Conservation (phyloP, 2,329 filamentous ascomycete species). For the Aspergillus ustus region DNA sequence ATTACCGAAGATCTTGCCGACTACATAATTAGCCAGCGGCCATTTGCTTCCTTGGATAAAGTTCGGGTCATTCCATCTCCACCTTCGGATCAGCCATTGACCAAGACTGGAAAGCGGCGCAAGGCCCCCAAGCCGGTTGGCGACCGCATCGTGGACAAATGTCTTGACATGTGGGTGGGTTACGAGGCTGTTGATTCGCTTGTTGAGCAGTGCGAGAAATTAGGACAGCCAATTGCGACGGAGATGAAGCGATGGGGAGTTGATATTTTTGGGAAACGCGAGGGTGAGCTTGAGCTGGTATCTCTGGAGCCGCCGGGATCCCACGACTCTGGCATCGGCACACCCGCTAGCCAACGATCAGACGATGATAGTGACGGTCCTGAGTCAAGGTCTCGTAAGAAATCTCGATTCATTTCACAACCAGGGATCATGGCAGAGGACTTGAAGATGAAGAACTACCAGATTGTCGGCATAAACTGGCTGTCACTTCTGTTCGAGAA, state of each 20-base stretch:
- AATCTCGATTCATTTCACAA: slow-evolving; percentile 62
- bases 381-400: slow-evolving; percentile 36
- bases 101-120: slow-evolving; percentile 57
- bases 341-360: slow-evolving; percentile 55
- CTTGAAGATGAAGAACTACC: slow-evolving; percentile 86
- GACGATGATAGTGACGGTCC: slow-evolving; percentile 55
- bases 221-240: slow-evolving; percentile 69
- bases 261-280: slow-evolving; percentile 65
- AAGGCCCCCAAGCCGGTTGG: slow-evolving; percentile 62
- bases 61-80: slow-evolving; percentile 67
- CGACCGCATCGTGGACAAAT: slow-evolving; percentile 69
- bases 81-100: slow-evolving; percentile 40
- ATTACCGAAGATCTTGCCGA: slow-evolving; percentile 72
- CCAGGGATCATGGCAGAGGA: slow-evolving; percentile 77
- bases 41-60: slow-evolving; percentile 69
- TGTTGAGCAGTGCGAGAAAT: slow-evolving; percentile 73
- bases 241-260: slow-evolving; percentile 72
- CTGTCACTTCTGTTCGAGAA: slow-evolving; percentile 80
- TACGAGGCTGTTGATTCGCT: slow-evolving; percentile 84
- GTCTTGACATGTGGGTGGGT: slow-evolving; percentile 74
- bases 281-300: slow-evolving; percentile 65
- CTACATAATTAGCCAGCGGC: slow-evolving; percentile 72
- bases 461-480: slow-evolving; percentile 95
- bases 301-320: slow-evolving; percentile 53
- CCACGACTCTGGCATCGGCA: slow-evolving; percentile 71